Evolutionary conservation across 2,329 filamentous ascomycete genomes (phyloP), one percentile per base, ranked within the genome.

Genomic region (Xylaria sp.): DNA sequence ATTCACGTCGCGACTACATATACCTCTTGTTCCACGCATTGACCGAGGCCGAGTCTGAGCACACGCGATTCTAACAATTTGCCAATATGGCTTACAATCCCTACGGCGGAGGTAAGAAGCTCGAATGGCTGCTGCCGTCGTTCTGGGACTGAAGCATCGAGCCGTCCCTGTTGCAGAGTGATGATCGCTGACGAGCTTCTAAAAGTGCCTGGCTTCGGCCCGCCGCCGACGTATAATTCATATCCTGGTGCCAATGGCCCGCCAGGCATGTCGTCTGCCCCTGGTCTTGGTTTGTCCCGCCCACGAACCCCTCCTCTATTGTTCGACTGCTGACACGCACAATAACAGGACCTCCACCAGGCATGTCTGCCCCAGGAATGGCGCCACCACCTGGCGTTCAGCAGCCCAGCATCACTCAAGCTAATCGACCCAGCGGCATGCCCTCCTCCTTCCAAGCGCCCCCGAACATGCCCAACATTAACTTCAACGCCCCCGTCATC

Each of bases 401-500:
- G 78, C 91, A 91, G 84, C 85, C 89, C 77, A 92, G 88, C 80
- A 85, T 86, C 78, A 86, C 90, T 75, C 91, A 93, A 83, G 87
- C 92, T 83, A 92, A 90, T 83, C 90, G 92, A 84, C 92, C 92
- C 79, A 92, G 88, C 80, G 90, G 89, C 76, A 90, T 97, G 72
- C 93, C 93, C 70, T 84, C 90, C 67, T 93, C 90, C 80, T 97
- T 97, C 81, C 93, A 97, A 83, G 89, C 93, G 57, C 94, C 95
- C 10, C 85, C 92, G 59, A 97, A 96, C 78, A 93, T 97, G 87
- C 94, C 95, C 60, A 97, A 97, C 79, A 97, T 99, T 84, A 97
- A 99, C 83, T 97, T 98, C 84, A 97, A 93, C 76, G 96, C 96
- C 41, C 94, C 95, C 65, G 94, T 98, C 68, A 98, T 99, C 77